These are phyloP conservation scores for Saturnispora ahearnii DNA, from an alignment of 805 yeast genomes.

Conservation along the genomic window DNA sequence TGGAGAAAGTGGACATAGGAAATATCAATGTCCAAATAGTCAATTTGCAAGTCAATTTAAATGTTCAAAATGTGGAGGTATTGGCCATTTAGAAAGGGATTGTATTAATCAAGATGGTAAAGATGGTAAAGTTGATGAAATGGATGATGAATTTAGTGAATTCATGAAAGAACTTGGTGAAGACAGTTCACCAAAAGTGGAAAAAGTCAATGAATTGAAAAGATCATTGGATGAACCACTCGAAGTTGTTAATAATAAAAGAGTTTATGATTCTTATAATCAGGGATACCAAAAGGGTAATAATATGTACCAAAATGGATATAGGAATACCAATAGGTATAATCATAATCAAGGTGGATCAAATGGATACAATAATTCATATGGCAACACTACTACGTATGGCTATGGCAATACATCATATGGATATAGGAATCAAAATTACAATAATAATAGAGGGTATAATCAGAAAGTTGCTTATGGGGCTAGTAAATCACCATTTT, in stretches of 20 bases:
- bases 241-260: not conserved
- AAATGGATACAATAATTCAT: not conserved
- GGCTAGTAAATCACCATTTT: conserved; percentile 1
- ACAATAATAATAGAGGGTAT: conserved; percentile 1
- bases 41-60: conserved; percentile 47
- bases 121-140: conserved; percentile 18
- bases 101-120: conserved; percentile 38
- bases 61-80: conserved; percentile 70
- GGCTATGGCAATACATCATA: not conserved
- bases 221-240: not conserved
- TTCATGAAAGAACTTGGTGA: conserved; percentile 43
- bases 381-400: not conserved
- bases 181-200: conserved; percentile 7
- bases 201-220: not conserved
- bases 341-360: not conserved
- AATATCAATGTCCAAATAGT: conserved; percentile 54
- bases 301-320: no score
- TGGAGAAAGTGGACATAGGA: conserved; percentile 57
- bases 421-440: not conserved
- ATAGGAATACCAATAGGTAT: not conserved
- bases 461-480: conserved; percentile 6
- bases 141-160: conserved; percentile 41
- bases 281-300: not conserved
- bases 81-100: conserved; percentile 85
- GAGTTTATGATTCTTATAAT: not conserved